Conservation (phyloP, 73 alveolate species). For the Paraurostyla sp. region DNA sequence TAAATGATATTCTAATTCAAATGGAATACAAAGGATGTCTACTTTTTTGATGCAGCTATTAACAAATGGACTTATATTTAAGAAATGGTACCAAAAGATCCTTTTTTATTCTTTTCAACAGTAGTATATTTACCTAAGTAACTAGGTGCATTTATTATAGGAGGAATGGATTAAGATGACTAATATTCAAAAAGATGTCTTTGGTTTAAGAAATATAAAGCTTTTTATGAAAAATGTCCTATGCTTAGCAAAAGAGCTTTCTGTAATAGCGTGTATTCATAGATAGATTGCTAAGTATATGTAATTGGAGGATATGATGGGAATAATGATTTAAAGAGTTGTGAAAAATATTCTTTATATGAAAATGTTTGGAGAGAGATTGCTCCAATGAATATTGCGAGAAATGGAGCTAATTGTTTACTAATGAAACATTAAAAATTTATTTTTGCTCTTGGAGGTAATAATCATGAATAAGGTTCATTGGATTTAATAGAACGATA, state of each 20-base stretch:
- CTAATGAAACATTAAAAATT: conserved; percentile 1
- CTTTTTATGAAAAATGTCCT: conserved; percentile 45
- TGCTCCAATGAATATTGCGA: conserved; percentile 55
- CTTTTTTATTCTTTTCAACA: conserved; percentile 50
- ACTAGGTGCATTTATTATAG: conserved; percentile 48
- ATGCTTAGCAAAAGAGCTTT: conserved; percentile 61
- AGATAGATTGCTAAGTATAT: conserved; percentile 32
- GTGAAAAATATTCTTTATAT: conserved; percentile 57
- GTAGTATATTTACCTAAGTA: conserved; percentile 46
- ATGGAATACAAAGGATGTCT: conserved; percentile 55
- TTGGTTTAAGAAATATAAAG: conserved; percentile 37
- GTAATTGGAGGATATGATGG: conserved; percentile 60
- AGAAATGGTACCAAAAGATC: neutral
- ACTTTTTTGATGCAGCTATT: conserved; percentile 10
- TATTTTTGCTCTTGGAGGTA: conserved; percentile 55
- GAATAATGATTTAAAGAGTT: neutral
- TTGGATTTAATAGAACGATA: conserved; percentile 45
- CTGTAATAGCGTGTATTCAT: conserved; percentile 19
- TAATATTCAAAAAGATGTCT: conserved; percentile 44
- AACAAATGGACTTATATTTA: conserved; percentile 23
- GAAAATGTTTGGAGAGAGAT: conserved; percentile 65
- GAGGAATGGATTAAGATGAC: conserved; percentile 49
- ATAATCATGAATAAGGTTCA: conserved; percentile 38
- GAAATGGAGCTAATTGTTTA: conserved; percentile 36
- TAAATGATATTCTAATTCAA: conserved; percentile 58